A percentile compares a stretch with the other conserved stretches of the same genome.
These are phyloP conservation scores for Marasmius fiardii DNA, from an alignment of 1,284 basidiomycete genomes.

Conservation along the genomic window DNA sequence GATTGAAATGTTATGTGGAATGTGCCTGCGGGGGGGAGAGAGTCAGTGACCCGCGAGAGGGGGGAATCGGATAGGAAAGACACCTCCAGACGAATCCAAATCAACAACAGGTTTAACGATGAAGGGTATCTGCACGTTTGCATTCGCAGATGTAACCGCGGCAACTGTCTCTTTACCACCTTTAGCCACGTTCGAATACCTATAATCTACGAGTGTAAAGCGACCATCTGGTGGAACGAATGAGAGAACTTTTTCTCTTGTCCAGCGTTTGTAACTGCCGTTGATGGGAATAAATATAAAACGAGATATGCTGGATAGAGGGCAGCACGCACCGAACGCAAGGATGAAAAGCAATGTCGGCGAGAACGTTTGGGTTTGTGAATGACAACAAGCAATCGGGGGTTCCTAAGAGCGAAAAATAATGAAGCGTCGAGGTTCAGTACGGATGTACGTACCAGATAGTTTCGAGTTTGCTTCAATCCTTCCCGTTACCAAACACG, in stretches of 20 bases:
- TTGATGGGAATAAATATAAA: background rate
- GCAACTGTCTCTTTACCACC: conserved; percentile 19
- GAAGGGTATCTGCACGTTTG: conserved; percentile 63
- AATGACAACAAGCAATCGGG: conserved; percentile 86
- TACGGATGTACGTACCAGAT: conserved; percentile 48
- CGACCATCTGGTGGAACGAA: conserved; percentile 95
- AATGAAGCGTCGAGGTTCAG: conserved; percentile 1
- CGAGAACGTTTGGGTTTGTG: conserved; percentile 71
- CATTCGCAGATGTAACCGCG: conserved; percentile 29
- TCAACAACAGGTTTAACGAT: conserved; percentile 58
- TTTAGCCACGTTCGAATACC: conserved; percentile 42
- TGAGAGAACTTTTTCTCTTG: conserved; percentile 75
- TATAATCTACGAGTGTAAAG: conserved; percentile 87
- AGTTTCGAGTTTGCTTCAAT: conserved; percentile 82
- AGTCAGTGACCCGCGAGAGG: conserved; percentile 25
- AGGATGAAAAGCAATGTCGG: conserved; percentile 86
- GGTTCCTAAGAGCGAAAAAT: conserved; percentile 52
- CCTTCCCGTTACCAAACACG: conserved; percentile 75
- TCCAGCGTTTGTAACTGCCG: conserved; percentile 74
- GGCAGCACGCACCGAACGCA: conserved; percentile 71
- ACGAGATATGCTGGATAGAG: background rate
- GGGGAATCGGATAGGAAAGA: conserved; percentile 15
- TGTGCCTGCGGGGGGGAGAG: no score
- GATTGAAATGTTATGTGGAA: conserved; percentile 74
- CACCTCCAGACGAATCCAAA: conserved; percentile 65